Evolutionary conservation across 2,329 filamentous ascomycete species (phyloP), one percentile per base, ranked within the genome.

Genomic region (Fusarium marasasianum): DNA sequence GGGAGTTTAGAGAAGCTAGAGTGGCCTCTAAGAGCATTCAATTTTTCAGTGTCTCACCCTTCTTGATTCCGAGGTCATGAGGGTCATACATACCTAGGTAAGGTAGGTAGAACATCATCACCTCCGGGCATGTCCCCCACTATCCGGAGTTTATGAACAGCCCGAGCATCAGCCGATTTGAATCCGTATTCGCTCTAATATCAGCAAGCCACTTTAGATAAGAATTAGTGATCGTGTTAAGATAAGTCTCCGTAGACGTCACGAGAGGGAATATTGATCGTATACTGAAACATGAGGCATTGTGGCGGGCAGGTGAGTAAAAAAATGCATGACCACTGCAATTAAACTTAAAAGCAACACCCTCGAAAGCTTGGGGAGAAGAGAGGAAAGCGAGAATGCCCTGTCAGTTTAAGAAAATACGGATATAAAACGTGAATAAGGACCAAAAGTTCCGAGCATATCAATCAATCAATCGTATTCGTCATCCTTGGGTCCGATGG

Each of bases 91-190:
- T 22, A 24, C 24, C 24, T 24, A 29, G n/a, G 22, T 51, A 31
- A 31, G 12, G 12, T 31, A 35, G 33, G 33, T 31, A 55, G 56
- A 50, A 50, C 44, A 40, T 62, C 58, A 59, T 62, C 58, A 59
- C 24, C 45, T 63, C 50, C 48, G 13, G 18, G 26, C 26, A 29
- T 43, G 33, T 54, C 63, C 71, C 72, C 74, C 72, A 68, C 70
- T 50, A 68, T 58, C 72, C 66, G 74, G 70, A 35, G 43, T 56
- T 47, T 57, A 68, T 60, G 44, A 56, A 50, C 40, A 67, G 38
- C 50, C 76, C 76, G 76, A 76, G 67, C 31, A 78, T 73, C 74
- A 77, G 58, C 76, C 76, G 76, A 63, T 26, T 55, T 33, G 37
- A 51, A 56, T 53, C 45, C 67, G 66, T 70, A 70, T 76, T 72